phyloP scores from a whole-genome alignment of 2,329 filamentous ascomycete species.

The Ciborinia camelliae region DNA sequence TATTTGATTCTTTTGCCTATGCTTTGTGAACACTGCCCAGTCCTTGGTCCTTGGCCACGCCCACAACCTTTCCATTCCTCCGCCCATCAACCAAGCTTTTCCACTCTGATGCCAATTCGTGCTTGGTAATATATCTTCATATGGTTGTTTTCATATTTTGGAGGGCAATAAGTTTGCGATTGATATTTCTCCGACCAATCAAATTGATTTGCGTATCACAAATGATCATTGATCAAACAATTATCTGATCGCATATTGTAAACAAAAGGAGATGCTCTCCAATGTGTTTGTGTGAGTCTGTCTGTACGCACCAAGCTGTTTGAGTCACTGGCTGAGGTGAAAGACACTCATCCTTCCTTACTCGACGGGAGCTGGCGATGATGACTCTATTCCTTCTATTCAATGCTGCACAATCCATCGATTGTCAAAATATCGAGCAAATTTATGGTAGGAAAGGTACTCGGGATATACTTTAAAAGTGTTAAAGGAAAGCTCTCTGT shows the following conservation, averaged over 20 bases:
- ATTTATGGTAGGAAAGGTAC: neutral
- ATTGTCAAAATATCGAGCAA: neutral
- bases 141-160: no score
- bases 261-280: neutral
- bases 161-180: no score
- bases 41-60: constrained; percentile 4
- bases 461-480: neutral
- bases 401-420: neutral
- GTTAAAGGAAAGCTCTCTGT: neutral
- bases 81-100: constrained; percentile 12
- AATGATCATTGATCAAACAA: neutral
- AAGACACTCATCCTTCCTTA: neutral
- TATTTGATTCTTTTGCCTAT: no score
- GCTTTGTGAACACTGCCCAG: constrained; percentile 16
- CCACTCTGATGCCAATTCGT: constrained; percentile 12
- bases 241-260: neutral
- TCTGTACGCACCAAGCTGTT: neutral
- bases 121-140: no score
- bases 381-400: neutral
- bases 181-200: neutral
- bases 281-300: neutral
- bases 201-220: neutral
- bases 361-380: neutral
- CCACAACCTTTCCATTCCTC: neutral
- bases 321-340: constrained; percentile 9